A percentile compares a stretch with the other conserved stretches of the same genome.
These are phyloP conservation scores for Teratosphaeriaceae sp. DNA, from an alignment of 2,329 filamentous ascomycete genomes.

Conservation along the genomic window DNA sequence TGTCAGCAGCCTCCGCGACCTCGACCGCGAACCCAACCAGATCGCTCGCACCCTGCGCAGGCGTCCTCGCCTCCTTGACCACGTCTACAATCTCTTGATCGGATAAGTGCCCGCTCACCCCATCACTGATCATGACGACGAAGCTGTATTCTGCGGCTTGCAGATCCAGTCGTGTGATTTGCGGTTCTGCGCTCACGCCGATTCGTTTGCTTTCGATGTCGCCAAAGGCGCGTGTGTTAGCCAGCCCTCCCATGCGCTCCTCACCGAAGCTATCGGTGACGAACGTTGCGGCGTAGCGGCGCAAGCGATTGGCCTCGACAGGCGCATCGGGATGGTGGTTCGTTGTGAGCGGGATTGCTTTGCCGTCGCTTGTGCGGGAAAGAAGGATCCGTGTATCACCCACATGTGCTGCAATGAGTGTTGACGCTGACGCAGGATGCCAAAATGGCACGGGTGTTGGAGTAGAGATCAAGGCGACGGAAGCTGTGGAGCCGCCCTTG, in stretches of 20 bases:
- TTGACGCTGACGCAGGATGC: constrained; percentile 81
- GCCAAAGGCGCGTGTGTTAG: constrained; percentile 90
- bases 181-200: constrained; percentile 89
- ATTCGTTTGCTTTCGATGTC: constrained; percentile 89
- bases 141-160: constrained; percentile 82
- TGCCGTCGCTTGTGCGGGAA: constrained; percentile 77
- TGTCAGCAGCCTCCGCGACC: constrained; percentile 57
- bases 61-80: constrained; percentile 86
- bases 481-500: constrained; percentile 89
- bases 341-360: constrained; percentile 72
- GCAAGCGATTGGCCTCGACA: constrained; percentile 71
- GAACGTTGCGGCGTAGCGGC: constrained; percentile 79
- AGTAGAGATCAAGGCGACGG: constrained; percentile 83
- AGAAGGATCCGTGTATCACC: constrained; percentile 89
- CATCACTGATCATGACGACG: constrained; percentile 80
- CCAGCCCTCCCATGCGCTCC: constrained; percentile 86
- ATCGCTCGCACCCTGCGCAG: constrained; percentile 72
- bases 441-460: constrained; percentile 89
- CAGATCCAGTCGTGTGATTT: constrained; percentile 73
- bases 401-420: constrained; percentile 80
- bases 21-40: constrained; percentile 87
- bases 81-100: constrained; percentile 97
- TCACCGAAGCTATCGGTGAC: constrained; percentile 96
- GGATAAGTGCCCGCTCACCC: constrained; percentile 74
- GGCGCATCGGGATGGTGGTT: constrained; percentile 92